phyloP scores from a whole-genome alignment of 2,329 filamentous ascomycete species.

The Botryotinia globosa region DNA sequence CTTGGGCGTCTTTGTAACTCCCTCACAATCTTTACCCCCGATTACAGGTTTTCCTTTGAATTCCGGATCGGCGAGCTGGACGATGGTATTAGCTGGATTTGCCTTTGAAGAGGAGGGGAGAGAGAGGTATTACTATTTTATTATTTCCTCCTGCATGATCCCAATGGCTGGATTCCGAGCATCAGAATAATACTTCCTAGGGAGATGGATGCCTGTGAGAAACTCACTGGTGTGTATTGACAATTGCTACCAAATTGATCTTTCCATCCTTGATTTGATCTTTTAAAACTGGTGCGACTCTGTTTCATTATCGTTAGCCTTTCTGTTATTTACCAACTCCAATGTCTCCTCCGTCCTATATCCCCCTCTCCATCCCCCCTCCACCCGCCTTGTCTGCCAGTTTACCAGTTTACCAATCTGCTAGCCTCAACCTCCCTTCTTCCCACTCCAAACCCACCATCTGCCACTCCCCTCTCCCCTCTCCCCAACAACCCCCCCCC shows the following conservation, averaged over 20 bases:
- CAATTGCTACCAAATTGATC: conserved; percentile 82
- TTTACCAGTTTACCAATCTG: conserved; percentile 11
- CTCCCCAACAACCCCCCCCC: not conserved
- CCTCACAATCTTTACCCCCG: conserved; percentile 81
- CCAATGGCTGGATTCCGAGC: conserved; percentile 64
- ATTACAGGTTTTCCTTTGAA: conserved; percentile 61
- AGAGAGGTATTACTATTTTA: conserved; percentile 58
- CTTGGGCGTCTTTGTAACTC: conserved; percentile 72
- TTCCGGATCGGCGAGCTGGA: conserved; percentile 31
- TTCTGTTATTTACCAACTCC: not conserved
- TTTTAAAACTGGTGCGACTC: conserved; percentile 64
- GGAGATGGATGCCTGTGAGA: not conserved
- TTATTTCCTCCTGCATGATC: conserved; percentile 93
- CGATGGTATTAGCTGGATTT: not conserved
- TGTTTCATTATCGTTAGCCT: conserved; percentile 33
- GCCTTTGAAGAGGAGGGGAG: not conserved
- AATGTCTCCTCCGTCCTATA: not conserved
- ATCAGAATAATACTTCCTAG: conserved; percentile 18
- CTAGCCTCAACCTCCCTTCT: too few relatives aligned
- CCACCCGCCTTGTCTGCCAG: not conserved
- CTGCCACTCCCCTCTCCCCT: not conserved
- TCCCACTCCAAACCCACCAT: too few relatives aligned
- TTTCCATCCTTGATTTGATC: conserved; percentile 66
- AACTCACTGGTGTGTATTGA: conserved; percentile 94
- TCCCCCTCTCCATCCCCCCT: not conserved